phyloP scores from a whole-genome alignment of 78 protist genomes.

The Dictyostelium brefeldianum region DNA sequence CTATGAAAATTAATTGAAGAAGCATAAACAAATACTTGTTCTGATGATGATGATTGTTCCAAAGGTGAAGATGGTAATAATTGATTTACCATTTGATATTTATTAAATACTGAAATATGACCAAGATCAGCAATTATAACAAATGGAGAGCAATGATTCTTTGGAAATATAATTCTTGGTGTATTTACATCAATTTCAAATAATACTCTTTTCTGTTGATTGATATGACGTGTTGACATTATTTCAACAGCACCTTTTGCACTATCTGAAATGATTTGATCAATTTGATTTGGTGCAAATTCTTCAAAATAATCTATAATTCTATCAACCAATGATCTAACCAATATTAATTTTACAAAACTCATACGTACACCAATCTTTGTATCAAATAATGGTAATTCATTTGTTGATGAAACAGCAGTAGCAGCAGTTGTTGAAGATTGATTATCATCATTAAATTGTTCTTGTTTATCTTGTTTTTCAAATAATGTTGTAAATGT shows the following conservation, averaged over 20 bases:
- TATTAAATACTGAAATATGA: constrained; percentile 51
- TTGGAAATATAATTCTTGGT: constrained; percentile 71
- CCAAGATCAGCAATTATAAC: constrained; percentile 72
- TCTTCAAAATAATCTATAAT: constrained; percentile 61
- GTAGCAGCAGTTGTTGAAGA: no score
- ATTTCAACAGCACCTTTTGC: constrained; percentile 72
- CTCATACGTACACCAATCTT: constrained; percentile 73
- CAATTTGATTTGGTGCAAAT: constrained; percentile 24
- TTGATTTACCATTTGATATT: not conserved
- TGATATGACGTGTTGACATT: constrained; percentile 13
- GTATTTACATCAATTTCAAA: constrained; percentile 67
- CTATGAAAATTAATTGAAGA: constrained; percentile 51
- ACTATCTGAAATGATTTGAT: constrained; percentile 54
- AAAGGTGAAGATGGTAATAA: not conserved
- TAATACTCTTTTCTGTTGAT: constrained; percentile 27
- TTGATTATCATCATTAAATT: not conserved
- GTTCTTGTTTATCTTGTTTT: not conserved
- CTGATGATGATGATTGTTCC: not conserved
- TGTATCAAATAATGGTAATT: constrained; percentile 16
- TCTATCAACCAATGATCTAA: constrained; percentile 27
- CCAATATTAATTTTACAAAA: constrained; percentile 41
- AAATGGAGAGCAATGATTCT: constrained; percentile 31
- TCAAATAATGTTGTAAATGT: not conserved
- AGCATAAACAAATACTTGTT: constrained; percentile 67
- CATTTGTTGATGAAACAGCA: no score